Conservation (phyloP, 2,329 filamentous ascomycete species). For the Scytalidium lignicola region DNA sequence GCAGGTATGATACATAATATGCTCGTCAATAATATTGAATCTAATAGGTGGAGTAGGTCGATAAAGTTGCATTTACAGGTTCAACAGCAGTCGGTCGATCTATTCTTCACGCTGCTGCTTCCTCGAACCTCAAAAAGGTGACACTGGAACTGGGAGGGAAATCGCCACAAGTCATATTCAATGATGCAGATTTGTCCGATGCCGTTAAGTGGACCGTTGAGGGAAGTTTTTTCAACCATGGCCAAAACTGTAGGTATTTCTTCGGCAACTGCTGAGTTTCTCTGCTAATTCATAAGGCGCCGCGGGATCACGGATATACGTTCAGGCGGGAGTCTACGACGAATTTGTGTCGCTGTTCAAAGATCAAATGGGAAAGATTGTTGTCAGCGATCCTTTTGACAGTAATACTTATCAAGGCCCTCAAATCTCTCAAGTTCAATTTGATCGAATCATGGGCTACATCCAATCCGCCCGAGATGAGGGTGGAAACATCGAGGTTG, state of each 20-base stretch:
- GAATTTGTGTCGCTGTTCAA: slow-evolving; percentile 8
- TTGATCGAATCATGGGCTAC: slow-evolving; percentile 6
- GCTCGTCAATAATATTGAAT: no score
- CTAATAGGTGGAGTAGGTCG: slow-evolving; percentile 38
- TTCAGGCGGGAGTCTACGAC: slow-evolving; percentile 11
- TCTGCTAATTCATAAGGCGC: slow-evolving; percentile 25
- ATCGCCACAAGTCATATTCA: not conserved
- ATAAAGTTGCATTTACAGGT: slow-evolving; percentile 74
- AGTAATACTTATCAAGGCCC: slow-evolving; percentile 44
- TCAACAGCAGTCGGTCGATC: slow-evolving; percentile 62
- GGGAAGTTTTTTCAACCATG: slow-evolving; percentile 28
- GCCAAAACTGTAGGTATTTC: slow-evolving; percentile 30
- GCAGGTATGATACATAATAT: slow-evolving; percentile 21
- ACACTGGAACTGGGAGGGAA: not conserved
- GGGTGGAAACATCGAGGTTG: slow-evolving; percentile 5
- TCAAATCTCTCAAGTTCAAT: slow-evolving; percentile 6
- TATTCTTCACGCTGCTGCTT: slow-evolving; percentile 64
- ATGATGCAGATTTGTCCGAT: not conserved
- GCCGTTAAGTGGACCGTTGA: slow-evolving; percentile 41
- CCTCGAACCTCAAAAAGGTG: not conserved
- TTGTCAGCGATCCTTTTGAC: slow-evolving; percentile 25
- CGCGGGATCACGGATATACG: slow-evolving; percentile 30
- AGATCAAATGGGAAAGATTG: slow-evolving; percentile 27
- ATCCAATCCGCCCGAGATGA: slow-evolving; percentile 5
- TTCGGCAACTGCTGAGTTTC: no score